These are phyloP conservation scores for Vigna trinervia DNA, from an alignment of 306 rosid species.

Conservation along the genomic window DNA sequence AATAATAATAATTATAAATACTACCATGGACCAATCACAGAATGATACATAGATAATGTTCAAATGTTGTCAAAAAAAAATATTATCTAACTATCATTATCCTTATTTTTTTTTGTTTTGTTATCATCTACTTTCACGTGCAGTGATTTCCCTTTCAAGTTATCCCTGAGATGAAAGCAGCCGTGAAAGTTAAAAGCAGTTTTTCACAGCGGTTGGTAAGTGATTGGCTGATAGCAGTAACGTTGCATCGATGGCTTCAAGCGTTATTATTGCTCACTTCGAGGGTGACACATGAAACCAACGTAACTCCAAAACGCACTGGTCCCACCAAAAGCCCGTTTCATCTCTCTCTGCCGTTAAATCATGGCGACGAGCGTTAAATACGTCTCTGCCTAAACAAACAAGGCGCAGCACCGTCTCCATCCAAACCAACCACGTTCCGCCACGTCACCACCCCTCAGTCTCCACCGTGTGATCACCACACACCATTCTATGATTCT, in stretches of 20 bases:
- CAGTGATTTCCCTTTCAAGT: background rate
- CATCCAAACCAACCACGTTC: background rate
- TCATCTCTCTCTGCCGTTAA: slow-evolving; percentile 30
- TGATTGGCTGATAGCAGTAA: background rate
- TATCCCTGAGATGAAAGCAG: no score
- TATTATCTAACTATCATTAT: no score
- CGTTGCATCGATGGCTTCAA: background rate
- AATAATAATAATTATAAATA: no score
- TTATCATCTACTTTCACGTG: no score
- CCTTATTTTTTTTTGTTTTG: no score
- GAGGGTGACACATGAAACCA: slow-evolving; percentile 8
- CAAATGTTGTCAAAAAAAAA: no score
- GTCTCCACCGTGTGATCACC: slow-evolving; percentile 17
- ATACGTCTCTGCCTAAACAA: slow-evolving; percentile 3
- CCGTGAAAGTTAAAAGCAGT: background rate
- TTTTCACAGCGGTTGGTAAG: background rate
- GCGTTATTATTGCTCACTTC: slow-evolving; percentile 9
- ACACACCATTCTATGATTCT: background rate
- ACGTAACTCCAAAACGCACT: background rate
- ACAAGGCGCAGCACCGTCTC: slow-evolving; percentile 26
- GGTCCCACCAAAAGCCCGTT: slow-evolving; percentile 29
- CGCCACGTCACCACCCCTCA: slow-evolving; percentile 12
- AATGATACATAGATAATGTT: no score
- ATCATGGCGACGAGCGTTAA: slow-evolving; percentile 22
- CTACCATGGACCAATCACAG: no score